Conservation (phyloP, 805 yeast genomes). For the Cyberlindnera mycetangii region DNA sequence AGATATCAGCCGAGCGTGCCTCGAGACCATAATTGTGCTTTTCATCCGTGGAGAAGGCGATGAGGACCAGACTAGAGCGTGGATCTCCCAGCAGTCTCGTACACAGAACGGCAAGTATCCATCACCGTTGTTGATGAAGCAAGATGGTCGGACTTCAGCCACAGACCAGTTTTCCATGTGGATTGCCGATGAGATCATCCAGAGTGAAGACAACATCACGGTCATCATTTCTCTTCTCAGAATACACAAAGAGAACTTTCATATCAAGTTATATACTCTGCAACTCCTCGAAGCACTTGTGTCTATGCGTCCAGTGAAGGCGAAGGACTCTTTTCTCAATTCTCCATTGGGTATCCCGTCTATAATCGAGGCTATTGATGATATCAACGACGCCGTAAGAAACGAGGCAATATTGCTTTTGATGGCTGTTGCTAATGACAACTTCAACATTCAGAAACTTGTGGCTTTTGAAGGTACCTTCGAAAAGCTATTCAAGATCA, state of each 20-base stretch:
- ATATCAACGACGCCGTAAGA: slow-evolving; percentile 77
- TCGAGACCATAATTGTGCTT: slow-evolving; percentile 81
- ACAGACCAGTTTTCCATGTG: slow-evolving; percentile 88
- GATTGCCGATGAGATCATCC: slow-evolving; percentile 92
- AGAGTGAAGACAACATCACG: slow-evolving; percentile 37
- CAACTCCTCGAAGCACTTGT: slow-evolving; percentile 84
- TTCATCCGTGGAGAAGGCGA: slow-evolving; percentile 69
- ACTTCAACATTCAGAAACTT: slow-evolving; percentile 82
- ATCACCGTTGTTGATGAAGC: slow-evolving; percentile 60
- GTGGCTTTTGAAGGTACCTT: slow-evolving; percentile 95
- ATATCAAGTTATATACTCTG: slow-evolving; percentile 72
- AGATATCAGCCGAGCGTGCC: slow-evolving; percentile 69
- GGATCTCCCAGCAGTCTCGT: slow-evolving; percentile 75
- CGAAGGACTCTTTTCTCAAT: slow-evolving; percentile 69
- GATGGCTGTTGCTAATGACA: slow-evolving; percentile 76
- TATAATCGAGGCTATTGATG: slow-evolving; percentile 60
- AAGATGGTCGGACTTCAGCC: slow-evolving; percentile 33
- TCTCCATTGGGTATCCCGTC: slow-evolving; percentile 80
- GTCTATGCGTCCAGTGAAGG: slow-evolving; percentile 66
- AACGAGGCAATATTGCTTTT: slow-evolving; percentile 85
- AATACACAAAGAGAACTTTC: slow-evolving; percentile 55
- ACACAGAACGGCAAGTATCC: slow-evolving; percentile 76
- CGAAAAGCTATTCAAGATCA: slow-evolving; percentile 74
- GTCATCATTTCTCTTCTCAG: slow-evolving; percentile 43
- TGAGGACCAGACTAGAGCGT: slow-evolving; percentile 62